Conservation (phyloP, 2,329 filamentous ascomycete genomes). For the Dactylonectria estremocensis region DNA sequence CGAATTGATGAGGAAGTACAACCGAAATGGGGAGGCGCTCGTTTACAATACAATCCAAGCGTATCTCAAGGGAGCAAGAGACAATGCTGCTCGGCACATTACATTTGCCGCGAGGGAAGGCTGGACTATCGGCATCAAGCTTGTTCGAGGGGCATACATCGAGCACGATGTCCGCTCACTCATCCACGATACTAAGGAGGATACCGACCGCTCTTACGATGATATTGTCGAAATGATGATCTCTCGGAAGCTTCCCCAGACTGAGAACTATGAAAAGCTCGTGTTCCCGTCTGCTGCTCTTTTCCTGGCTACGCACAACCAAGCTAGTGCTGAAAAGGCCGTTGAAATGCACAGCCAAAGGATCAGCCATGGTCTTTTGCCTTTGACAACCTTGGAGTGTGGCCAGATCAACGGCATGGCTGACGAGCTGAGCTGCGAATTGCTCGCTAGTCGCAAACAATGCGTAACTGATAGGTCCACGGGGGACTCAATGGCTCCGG, state of each 20-base stretch:
- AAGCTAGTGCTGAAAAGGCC: slow-evolving; percentile 56
- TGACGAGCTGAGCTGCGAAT: slow-evolving; percentile 65
- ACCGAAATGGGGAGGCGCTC: slow-evolving; percentile 51
- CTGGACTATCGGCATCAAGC: slow-evolving; percentile 68
- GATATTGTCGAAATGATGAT: slow-evolving; percentile 61
- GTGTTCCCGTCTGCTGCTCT: slow-evolving; percentile 61
- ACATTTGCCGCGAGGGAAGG: slow-evolving; percentile 58
- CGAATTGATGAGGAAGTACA: slow-evolving; percentile 54
- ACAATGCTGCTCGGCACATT: slow-evolving; percentile 60
- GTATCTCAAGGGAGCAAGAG: slow-evolving; percentile 64
- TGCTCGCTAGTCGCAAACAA: slow-evolving; percentile 54
- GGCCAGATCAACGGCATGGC: slow-evolving; percentile 71
- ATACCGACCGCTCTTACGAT: slow-evolving; percentile 67
- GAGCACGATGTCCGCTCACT: slow-evolving; percentile 60
- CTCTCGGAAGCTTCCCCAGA: slow-evolving; percentile 47
- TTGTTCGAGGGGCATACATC: slow-evolving; percentile 70
- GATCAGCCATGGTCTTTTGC: slow-evolving; percentile 46
- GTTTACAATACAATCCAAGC: slow-evolving; percentile 67
- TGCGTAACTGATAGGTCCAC: slow-evolving; percentile 6
- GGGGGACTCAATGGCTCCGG: slow-evolving; percentile 17
- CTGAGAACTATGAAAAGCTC: slow-evolving; percentile 12
- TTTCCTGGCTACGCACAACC: slow-evolving; percentile 68
- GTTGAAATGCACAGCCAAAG: slow-evolving; percentile 58
- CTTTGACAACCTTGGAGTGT: slow-evolving; percentile 56
- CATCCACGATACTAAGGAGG: slow-evolving; percentile 65